These are phyloP conservation scores for Cardiospermum halicacabum DNA, from an alignment of 345 rosid species.

Conservation along the genomic window DNA sequence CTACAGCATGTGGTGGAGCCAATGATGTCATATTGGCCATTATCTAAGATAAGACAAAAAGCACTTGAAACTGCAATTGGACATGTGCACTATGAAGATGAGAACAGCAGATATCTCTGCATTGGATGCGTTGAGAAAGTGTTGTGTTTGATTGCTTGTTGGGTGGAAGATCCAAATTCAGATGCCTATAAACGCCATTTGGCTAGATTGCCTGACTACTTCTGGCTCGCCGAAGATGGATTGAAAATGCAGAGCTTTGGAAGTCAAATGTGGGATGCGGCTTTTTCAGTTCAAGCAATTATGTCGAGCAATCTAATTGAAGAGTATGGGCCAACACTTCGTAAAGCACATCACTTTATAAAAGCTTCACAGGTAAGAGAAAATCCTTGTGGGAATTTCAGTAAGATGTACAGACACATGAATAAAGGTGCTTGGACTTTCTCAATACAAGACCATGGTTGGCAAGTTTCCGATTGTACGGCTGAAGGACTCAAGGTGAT, in stretches of 20 bases:
- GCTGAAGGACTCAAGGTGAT: constrained; percentile 67
- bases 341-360: constrained; percentile 48
- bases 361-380: constrained; percentile 61
- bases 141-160: constrained; percentile 54
- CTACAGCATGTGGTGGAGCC: constrained; percentile 46
- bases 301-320: constrained; percentile 35
- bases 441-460: constrained; percentile 61
- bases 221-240: constrained; percentile 77
- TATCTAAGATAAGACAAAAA: constrained; percentile 49
- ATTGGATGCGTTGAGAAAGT: constrained; percentile 59
- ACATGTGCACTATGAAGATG: constrained; percentile 62
- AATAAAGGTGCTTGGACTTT: constrained; percentile 70
- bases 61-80: constrained; percentile 45
- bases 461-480: too few species aligned
- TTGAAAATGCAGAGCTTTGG: constrained; percentile 59
- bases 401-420: constrained; percentile 57
- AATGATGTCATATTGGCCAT: constrained; percentile 48
- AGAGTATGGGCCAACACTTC: constrained; percentile 43
- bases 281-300: constrained; percentile 55
- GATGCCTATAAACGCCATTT: constrained; percentile 53
- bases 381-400: constrained; percentile 53
- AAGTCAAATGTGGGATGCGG: constrained; percentile 64
- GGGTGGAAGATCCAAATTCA: constrained; percentile 63
- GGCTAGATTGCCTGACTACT: constrained; percentile 60
- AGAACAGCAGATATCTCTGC: constrained; percentile 47